Percentiles rank a stretch among this genome's conserved stretches.
phyloP scores from a whole-genome alignment of 1,284 basidiomycete genomes.

The Marasmius fiardii region DNA sequence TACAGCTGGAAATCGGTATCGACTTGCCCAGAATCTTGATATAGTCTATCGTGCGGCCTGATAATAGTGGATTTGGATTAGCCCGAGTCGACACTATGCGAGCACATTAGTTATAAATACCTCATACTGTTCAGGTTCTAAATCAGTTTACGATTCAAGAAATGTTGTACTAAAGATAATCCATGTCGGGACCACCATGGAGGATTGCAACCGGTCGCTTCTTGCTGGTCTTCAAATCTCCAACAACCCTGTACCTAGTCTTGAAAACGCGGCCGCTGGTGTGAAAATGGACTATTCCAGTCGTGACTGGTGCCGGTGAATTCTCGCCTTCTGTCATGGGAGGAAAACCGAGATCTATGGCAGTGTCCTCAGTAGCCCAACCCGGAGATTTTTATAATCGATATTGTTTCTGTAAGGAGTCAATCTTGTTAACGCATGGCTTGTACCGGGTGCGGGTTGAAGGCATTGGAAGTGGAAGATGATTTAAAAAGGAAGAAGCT shows the following conservation, averaged over 20 bases:
- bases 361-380: too few species aligned
- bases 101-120: background rate
- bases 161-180: constrained; percentile 2
- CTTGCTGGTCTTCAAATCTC: constrained; percentile 9
- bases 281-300: constrained; percentile 3
- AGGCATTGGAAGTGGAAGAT: too few species aligned
- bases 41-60: constrained; percentile 6
- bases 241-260: constrained; percentile 13
- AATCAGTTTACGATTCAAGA: background rate
- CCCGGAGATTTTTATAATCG: too few species aligned
- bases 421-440: too few species aligned
- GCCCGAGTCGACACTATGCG: too few species aligned
- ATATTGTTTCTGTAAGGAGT: too few species aligned
- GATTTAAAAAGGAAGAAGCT: too few species aligned
- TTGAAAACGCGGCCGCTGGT: constrained; percentile 1
- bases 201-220: constrained; percentile 1
- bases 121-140: too few species aligned
- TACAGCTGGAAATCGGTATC: background rate
- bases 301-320: background rate
- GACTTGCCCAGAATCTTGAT: background rate
- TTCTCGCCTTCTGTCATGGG: background rate
- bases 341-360: too few species aligned
- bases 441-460: too few species aligned
- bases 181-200: constrained; percentile 8
- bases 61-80: background rate